Conservation (phyloP, 257 asterid genomes). For the Solanum ahanhuiri region DNA sequence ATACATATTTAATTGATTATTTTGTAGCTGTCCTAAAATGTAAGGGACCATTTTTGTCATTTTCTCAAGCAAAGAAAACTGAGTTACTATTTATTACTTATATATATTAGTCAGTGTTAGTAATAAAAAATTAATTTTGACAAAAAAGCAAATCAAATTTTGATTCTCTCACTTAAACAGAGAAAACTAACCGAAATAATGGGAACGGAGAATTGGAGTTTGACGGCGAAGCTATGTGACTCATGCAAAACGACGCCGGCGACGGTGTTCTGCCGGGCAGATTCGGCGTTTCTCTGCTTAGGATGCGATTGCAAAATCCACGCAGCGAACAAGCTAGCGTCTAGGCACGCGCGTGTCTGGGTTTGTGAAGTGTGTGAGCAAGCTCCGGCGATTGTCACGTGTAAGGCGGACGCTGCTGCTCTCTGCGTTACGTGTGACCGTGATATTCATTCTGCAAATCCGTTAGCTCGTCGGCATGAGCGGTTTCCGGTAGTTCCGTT, state of each 20-base stretch:
- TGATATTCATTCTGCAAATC: slow-evolving; percentile 57
- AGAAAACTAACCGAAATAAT: background rate
- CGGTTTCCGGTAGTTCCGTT: slow-evolving; percentile 28
- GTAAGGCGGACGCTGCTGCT: slow-evolving; percentile 56
- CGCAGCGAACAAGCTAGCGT: slow-evolving; percentile 5
- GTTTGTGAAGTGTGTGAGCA: slow-evolving; percentile 55
- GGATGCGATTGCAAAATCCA: slow-evolving; percentile 9
- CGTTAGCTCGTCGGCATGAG: slow-evolving; percentile 55
- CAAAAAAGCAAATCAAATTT: background rate
- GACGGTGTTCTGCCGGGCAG: slow-evolving; percentile 10
- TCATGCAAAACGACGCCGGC: slow-evolving; percentile 14
- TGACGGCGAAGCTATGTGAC: slow-evolving; percentile 7
- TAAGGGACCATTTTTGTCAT: background rate
- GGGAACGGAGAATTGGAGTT: slow-evolving; percentile 1
- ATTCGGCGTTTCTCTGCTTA: slow-evolving; percentile 9
- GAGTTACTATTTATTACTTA: background rate
- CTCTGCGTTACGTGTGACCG: slow-evolving; percentile 52
- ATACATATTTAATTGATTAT: background rate
- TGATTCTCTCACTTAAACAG: background rate
- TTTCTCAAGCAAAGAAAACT: background rate
- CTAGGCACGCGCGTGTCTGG: slow-evolving; percentile 27
- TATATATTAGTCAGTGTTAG: background rate
- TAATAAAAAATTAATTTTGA: background rate
- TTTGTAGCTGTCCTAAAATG: background rate
- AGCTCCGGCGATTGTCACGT: slow-evolving; percentile 45